Conservation (phyloP, 2,329 filamentous ascomycete species). For the Xylaria multiplex region DNA sequence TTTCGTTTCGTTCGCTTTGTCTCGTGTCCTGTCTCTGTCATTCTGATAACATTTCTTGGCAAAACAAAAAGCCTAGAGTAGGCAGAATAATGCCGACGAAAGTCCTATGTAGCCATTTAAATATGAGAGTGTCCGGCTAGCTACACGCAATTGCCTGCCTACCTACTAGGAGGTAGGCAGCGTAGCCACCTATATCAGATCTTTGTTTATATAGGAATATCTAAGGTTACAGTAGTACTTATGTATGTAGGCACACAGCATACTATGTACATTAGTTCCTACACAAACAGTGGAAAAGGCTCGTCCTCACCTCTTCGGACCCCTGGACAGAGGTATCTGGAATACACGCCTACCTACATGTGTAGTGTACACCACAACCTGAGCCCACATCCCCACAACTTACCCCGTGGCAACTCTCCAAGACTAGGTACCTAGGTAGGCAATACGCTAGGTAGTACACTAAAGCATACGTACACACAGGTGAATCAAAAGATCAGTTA, state of each 20-base stretch:
- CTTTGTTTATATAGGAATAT: too few species aligned
- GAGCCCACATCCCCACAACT: neutral
- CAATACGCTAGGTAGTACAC: neutral
- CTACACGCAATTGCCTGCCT: too few species aligned
- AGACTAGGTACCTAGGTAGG: neutral
- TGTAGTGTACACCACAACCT: neutral
- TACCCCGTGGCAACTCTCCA: constrained; percentile 1
- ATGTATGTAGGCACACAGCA: too few species aligned
- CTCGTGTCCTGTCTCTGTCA: constrained; percentile 7
- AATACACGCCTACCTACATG: neutral
- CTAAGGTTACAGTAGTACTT: too few species aligned
- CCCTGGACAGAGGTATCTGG: too few species aligned
- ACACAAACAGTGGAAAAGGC: too few species aligned
- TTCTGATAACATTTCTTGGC: constrained; percentile 1
- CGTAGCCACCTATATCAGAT: too few species aligned
- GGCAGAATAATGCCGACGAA: neutral
- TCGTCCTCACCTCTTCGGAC: too few species aligned
- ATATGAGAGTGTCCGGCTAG: too few species aligned
- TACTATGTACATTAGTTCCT: too few species aligned
- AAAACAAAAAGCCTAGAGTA: neutral
- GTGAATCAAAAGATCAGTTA: constrained; percentile 1
- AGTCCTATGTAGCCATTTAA: neutral
- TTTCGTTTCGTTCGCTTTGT: constrained; percentile 21
- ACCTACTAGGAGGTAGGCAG: too few species aligned
- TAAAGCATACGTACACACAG: too few species aligned